phyloP scores from a whole-genome alignment of 1,139 yeast species.

The Oligophagozyma castellii region DNA sequence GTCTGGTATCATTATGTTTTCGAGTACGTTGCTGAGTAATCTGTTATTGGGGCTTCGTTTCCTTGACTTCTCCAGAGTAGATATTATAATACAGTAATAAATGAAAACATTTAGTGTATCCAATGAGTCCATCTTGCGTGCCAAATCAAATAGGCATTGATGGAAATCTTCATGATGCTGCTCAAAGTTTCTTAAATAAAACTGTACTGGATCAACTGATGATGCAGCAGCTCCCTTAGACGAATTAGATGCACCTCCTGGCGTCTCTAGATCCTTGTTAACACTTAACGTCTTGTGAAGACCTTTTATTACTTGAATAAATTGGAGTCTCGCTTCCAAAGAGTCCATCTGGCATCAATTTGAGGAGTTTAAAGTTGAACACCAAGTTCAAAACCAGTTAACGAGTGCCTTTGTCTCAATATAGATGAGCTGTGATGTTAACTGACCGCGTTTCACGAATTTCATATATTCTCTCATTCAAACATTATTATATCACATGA shows the following conservation, averaged over 20 bases:
- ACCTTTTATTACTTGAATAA: slow-evolving; percentile 20
- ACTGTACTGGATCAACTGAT: slow-evolving; percentile 17
- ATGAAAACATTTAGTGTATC: slow-evolving; percentile 19
- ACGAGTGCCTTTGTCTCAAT: too few relatives aligned
- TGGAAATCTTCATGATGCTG: slow-evolving; percentile 25
- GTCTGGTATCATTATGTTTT: slow-evolving; percentile 12
- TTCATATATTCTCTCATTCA: too few relatives aligned
- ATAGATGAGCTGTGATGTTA: too few relatives aligned
- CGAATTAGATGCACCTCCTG: slow-evolving; percentile 4
- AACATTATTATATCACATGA: too few relatives aligned
- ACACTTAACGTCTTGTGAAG: slow-evolving; percentile 18
- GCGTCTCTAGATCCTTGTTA: slow-evolving; percentile 5
- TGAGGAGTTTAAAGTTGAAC: background rate
- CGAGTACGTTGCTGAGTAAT: slow-evolving; percentile 7
- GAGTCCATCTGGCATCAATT: slow-evolving; percentile 21
- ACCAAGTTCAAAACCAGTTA: background rate
- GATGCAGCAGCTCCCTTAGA: slow-evolving; percentile 2
- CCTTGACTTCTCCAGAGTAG: slow-evolving; percentile 8
- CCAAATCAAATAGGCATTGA: slow-evolving; percentile 21
- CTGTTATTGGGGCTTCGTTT: background rate
- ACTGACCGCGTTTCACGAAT: too few relatives aligned
- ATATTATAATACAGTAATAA: slow-evolving; percentile 14
- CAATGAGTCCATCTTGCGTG: slow-evolving; percentile 18
- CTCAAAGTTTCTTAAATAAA: slow-evolving; percentile 17
- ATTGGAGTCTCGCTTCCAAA: slow-evolving; percentile 23